Evolutionary conservation across 192 early-diverging fungal genomes (phyloP).

Genomic region (Linnemannia zychae): DNA sequence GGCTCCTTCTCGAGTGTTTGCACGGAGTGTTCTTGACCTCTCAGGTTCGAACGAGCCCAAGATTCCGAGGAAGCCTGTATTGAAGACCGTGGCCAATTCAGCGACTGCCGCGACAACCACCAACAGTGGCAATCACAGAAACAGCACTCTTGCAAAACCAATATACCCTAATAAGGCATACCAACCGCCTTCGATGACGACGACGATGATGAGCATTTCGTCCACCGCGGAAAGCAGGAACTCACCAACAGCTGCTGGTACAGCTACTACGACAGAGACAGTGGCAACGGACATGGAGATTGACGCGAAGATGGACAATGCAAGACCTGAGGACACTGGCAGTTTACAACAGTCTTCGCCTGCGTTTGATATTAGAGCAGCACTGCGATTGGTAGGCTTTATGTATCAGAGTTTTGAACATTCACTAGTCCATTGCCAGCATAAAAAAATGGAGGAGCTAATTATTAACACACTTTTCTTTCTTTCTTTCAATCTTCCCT

Average conservation of each 20-base stretch:
- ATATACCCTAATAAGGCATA: conserved; percentile 5
- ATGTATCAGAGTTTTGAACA: background rate
- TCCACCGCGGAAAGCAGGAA: background rate
- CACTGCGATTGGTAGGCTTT: background rate
- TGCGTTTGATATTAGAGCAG: background rate
- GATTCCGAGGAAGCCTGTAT: background rate
- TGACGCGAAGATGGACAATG: background rate
- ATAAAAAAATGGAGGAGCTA: no score
- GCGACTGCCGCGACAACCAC: background rate
- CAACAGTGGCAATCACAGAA: background rate
- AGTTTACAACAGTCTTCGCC: background rate
- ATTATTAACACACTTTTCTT: background rate
- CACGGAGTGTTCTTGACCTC: conserved; percentile 18
- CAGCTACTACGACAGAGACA: background rate
- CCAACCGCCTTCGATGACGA: background rate
- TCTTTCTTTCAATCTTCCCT: background rate
- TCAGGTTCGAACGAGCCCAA: conserved; percentile 1
- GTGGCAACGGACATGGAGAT: background rate
- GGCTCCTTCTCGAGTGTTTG: background rate
- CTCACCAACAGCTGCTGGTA: background rate
- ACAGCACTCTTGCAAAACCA: background rate
- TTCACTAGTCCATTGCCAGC: background rate
- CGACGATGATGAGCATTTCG: background rate
- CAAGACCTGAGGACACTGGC: background rate
- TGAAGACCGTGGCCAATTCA: background rate